phyloP scores from a whole-genome alignment of 768 basidiomycete species.

The Omphalotus guepiniiformis region DNA sequence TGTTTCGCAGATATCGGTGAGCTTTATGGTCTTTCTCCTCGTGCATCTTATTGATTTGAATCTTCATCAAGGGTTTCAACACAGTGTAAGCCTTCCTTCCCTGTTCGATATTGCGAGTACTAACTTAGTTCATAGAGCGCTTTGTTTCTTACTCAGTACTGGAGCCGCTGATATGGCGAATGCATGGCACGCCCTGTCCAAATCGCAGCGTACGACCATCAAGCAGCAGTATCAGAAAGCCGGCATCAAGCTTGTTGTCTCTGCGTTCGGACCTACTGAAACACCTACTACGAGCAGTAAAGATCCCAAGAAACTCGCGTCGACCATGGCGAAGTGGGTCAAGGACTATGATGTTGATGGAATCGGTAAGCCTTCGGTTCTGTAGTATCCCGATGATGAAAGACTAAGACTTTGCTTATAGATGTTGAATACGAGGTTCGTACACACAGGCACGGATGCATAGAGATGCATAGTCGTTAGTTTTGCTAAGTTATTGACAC shows the following conservation, averaged over 20 bases:
- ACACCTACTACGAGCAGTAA: constrained; percentile 39
- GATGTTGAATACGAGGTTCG: constrained; percentile 17
- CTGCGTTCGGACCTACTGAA: constrained; percentile 43
- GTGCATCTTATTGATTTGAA: neutral
- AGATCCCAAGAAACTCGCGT: constrained; percentile 38
- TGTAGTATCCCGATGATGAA: neutral
- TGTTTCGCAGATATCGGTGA: constrained; percentile 1
- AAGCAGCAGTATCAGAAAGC: constrained; percentile 41
- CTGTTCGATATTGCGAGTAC: neutral
- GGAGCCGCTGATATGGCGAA: neutral
- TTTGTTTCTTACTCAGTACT: neutral
- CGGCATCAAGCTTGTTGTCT: constrained; percentile 51
- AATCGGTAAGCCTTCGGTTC: constrained; percentile 23
- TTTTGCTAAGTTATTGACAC: neutral
- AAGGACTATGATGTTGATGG: constrained; percentile 42
- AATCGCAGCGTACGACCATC: constrained; percentile 30
- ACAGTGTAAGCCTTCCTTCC: neutral
- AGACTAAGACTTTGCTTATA: constrained; percentile 39
- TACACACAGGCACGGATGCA: no score
- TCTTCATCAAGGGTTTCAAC: constrained; percentile 1
- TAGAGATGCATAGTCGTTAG: neutral
- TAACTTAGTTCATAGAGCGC: neutral
- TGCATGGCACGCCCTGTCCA: constrained; percentile 30
- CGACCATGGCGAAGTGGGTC: constrained; percentile 42
- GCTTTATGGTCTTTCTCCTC: neutral